Evolutionary conservation across 257 asterid genomes (phyloP).

Genomic region (Thymus mandschuricus): DNA sequence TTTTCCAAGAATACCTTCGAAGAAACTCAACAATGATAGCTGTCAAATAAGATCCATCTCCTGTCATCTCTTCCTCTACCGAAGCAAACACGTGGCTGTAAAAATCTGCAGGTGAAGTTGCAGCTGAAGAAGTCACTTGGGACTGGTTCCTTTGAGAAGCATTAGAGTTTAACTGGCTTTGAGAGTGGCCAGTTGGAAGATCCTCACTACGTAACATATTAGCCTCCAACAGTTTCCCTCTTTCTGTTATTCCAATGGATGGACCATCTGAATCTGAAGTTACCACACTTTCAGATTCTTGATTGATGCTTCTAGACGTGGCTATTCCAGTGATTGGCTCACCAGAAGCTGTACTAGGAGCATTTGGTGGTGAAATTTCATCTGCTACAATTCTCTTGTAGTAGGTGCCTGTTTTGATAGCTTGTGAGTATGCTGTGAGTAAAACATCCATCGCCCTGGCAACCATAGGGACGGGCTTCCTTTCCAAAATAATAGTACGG

Average conservation of each 20-base stretch:
- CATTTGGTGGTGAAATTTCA: slow-evolving; percentile 52
- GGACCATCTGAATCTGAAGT: slow-evolving; percentile 63
- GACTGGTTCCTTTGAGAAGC: slow-evolving; percentile 54
- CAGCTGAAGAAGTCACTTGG: slow-evolving; percentile 73
- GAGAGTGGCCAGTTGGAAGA: slow-evolving; percentile 50
- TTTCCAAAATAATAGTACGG: slow-evolving; percentile 75
- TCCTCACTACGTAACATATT: slow-evolving; percentile 48
- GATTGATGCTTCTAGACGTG: slow-evolving; percentile 47
- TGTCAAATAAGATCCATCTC: slow-evolving; percentile 84
- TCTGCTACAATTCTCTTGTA: slow-evolving; percentile 54
- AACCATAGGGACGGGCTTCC: slow-evolving; percentile 76
- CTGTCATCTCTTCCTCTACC: slow-evolving; percentile 89
- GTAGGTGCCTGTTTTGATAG: slow-evolving; percentile 74
- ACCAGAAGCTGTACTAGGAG: slow-evolving; percentile 37
- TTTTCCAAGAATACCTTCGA: slow-evolving; percentile 62
- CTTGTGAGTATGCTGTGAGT: slow-evolving; percentile 47
- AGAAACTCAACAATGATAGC: slow-evolving; percentile 84
- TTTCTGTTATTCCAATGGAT: slow-evolving; percentile 46
- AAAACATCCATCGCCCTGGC: slow-evolving; percentile 57
- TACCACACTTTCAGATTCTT: slow-evolving; percentile 41
- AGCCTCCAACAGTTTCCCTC: slow-evolving; percentile 36
- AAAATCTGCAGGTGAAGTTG: slow-evolving; percentile 69
- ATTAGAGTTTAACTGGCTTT: slow-evolving; percentile 51
- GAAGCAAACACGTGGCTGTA: slow-evolving; percentile 67
- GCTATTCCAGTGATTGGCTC: slow-evolving; percentile 42